phyloP scores from a whole-genome alignment of 495 filamentous ascomycete genomes.

The Astrothelium macrocarpum region DNA sequence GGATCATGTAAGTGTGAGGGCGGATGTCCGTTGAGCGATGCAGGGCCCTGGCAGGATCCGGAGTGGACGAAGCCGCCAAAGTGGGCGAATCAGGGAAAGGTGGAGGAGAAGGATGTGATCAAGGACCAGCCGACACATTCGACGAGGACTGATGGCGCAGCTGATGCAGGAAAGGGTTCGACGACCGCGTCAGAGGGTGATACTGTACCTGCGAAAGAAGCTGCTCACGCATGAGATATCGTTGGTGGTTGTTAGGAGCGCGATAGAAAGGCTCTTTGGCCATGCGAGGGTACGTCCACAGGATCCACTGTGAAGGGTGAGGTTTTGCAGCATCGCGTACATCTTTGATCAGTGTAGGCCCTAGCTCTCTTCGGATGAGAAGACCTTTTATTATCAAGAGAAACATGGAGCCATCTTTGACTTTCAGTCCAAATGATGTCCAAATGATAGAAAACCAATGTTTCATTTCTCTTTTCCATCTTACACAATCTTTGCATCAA shows the following conservation, averaged over 20 bases:
- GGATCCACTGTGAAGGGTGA: not conserved
- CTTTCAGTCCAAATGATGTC: no score
- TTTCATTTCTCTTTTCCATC: no score
- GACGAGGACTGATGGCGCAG: not conserved
- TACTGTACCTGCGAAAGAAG: not conserved
- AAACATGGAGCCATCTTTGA: no score
- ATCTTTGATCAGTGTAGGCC: not conserved
- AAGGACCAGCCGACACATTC: slow-evolving; percentile 2
- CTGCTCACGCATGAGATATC: not conserved
- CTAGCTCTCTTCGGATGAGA: not conserved
- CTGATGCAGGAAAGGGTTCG: not conserved
- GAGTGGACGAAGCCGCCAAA: slow-evolving; percentile 51
- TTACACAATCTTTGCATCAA: no score
- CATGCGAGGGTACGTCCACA: not conserved
- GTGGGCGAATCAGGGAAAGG: slow-evolving; percentile 25
- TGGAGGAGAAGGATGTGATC: not conserved
- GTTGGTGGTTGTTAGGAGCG: not conserved
- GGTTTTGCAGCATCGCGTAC: no score
- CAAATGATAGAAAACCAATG: no score
- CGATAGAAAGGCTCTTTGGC: not conserved
- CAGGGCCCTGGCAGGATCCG: slow-evolving; percentile 82
- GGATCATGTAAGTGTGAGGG: slow-evolving; percentile 73
- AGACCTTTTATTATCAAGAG: no score
- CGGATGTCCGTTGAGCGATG: slow-evolving; percentile 80
- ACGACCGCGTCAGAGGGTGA: not conserved